phyloP scores from a whole-genome alignment of 73 alveolate genomes.

The Tetrahymena thermophila region DNA sequence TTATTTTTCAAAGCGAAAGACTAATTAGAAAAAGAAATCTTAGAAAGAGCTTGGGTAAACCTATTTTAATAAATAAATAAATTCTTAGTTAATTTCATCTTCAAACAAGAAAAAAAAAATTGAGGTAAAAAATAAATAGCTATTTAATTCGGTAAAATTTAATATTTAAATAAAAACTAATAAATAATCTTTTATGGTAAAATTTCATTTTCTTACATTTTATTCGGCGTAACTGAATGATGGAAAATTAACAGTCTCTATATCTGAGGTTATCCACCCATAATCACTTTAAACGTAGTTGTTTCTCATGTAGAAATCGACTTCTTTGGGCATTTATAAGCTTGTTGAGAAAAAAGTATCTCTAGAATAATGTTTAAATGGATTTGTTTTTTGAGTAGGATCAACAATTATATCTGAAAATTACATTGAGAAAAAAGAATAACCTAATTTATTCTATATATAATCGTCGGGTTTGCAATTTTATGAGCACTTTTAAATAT shows the following conservation, averaged over 20 bases:
- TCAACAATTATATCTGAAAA: not conserved
- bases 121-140: not conserved
- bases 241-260: not conserved
- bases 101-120: not conserved
- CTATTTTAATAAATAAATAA: not conserved
- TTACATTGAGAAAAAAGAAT: not conserved
- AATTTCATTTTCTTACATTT: not conserved
- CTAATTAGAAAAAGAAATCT: not conserved
- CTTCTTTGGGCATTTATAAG: not conserved
- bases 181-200: too few species aligned
- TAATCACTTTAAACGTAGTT: not conserved
- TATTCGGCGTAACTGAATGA: not conserved
- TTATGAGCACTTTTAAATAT: not conserved
- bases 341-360: not conserved
- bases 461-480: not conserved
- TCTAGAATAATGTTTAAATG: not conserved
- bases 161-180: too few species aligned
- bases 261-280: not conserved
- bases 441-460: not conserved
- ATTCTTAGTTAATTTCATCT: not conserved
- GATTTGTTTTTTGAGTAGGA: not conserved
- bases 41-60: not conserved
- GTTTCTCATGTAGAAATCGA: not conserved
- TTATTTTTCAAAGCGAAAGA: not conserved
- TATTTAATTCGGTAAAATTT: not conserved